Conservation (phyloP, 108 stramenopile species). For the Discostella pseudostelligera region DNA sequence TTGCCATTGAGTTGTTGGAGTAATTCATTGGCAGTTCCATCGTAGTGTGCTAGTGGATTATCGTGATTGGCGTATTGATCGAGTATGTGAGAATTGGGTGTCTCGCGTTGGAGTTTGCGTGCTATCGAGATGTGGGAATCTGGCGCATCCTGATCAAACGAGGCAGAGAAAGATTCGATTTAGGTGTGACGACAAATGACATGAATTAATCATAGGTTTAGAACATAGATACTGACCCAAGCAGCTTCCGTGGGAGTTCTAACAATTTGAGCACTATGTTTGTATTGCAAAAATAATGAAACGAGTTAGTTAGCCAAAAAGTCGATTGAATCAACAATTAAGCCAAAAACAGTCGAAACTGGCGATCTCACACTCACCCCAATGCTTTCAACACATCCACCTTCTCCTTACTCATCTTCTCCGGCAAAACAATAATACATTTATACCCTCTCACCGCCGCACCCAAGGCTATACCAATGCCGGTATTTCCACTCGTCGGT, state of each 20-base stretch:
- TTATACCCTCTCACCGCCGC: slow-evolving; percentile 86
- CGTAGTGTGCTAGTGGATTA: slow-evolving; percentile 93
- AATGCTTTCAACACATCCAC: slow-evolving; percentile 90
- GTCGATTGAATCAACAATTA: too few relatives aligned
- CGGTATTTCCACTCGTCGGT: slow-evolving; percentile 96
- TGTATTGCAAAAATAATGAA: background rate
- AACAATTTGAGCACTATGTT: slow-evolving; percentile 75
- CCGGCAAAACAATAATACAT: slow-evolving; percentile 91
- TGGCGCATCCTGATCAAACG: slow-evolving; percentile 58
- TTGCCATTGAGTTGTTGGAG: slow-evolving; percentile 71
- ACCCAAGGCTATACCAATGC: slow-evolving; percentile 91
- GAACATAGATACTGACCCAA: slow-evolving; percentile 19
- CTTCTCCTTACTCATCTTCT: slow-evolving; percentile 95
- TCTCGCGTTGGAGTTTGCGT: slow-evolving; percentile 74
- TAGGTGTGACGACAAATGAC: background rate
- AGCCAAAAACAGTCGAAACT: too few relatives aligned
- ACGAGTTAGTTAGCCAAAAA: too few relatives aligned
- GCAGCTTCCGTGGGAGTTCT: slow-evolving; percentile 93
- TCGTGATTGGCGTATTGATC: slow-evolving; percentile 88
- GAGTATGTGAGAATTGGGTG: slow-evolving; percentile 88
- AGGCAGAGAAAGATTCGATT: background rate
- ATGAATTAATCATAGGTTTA: background rate
- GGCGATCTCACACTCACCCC: too few relatives aligned
- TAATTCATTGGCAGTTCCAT: slow-evolving; percentile 91
- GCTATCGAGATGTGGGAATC: slow-evolving; percentile 92